These are phyloP conservation scores for Exutisphaerella laricina DNA, from an alignment of 2,329 filamentous ascomycete species.

Conservation along the genomic window DNA sequence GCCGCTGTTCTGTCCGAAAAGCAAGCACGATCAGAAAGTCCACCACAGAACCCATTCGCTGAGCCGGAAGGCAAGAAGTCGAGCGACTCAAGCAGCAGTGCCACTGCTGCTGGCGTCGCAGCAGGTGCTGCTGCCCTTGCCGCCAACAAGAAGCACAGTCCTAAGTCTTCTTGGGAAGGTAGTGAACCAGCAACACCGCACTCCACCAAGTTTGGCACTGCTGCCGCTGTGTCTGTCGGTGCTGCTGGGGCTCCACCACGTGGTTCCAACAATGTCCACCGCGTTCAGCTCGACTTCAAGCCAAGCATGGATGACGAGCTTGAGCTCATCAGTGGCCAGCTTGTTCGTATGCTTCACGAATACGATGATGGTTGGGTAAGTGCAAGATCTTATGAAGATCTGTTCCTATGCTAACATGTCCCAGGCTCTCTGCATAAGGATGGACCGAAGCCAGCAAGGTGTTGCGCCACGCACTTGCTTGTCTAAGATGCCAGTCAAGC, in stretches of 20 bases:
- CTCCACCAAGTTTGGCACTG: constrained; percentile 28
- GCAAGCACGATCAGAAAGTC: constrained; percentile 21
- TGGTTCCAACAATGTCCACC: constrained; percentile 64
- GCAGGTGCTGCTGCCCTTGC: constrained; percentile 9
- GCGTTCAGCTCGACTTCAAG: constrained; percentile 89
- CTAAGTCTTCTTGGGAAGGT: constrained; percentile 20
- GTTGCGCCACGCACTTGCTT: constrained; percentile 91
- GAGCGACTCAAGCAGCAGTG: constrained; percentile 9
- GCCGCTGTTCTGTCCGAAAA: constrained; percentile 27
- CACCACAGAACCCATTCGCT: constrained; percentile 29
- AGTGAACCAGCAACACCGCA: constrained; percentile 21
- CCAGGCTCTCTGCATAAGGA: constrained; percentile 80
- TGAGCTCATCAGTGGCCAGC: constrained; percentile 69
- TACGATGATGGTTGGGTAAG: constrained; percentile 98
- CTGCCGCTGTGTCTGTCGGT: constrained; percentile 38
- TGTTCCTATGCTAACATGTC: constrained; percentile 21
- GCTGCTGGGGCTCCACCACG: constrained; percentile 41
- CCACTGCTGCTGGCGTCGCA: constrained; percentile 6
- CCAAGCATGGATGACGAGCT: constrained; percentile 92
- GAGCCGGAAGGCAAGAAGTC: constrained; percentile 22
- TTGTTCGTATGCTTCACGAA: constrained; percentile 86
- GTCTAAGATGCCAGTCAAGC: constrained; percentile 85
- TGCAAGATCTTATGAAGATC: constrained; percentile 18
- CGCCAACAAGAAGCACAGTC: constrained; percentile 13
- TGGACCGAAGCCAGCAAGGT: constrained; percentile 87